Evolutionary conservation across 192 early-diverging fungal species (phyloP).

Genomic region (Coemansia sp.): DNA sequence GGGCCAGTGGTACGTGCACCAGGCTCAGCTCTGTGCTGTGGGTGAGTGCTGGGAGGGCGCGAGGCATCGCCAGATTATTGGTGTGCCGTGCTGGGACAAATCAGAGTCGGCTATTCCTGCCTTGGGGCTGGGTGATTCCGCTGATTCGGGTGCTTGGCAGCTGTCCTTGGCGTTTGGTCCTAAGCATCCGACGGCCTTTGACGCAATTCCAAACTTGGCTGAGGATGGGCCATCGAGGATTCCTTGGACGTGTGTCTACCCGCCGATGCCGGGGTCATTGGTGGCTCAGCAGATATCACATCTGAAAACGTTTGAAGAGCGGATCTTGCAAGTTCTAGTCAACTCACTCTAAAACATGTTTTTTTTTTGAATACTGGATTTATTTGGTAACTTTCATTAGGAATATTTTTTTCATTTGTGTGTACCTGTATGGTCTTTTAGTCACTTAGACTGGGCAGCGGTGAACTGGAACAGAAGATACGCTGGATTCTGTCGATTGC

Average conservation of each 20-base stretch:
- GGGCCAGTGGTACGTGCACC: conserved; percentile 51
- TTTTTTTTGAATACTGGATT: neutral
- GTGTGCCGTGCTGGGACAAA: conserved; percentile 33
- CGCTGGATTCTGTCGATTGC: neutral
- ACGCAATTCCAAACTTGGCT: neutral
- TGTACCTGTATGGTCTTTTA: neutral
- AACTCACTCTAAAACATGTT: conserved; percentile 12
- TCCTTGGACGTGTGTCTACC: conserved; percentile 44
- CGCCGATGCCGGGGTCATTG: conserved; percentile 4
- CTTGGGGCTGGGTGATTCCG: neutral
- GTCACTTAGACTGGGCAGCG: neutral
- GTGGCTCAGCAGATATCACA: neutral
- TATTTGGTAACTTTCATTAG: neutral
- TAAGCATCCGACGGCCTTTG: conserved; percentile 39
- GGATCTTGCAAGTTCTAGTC: conserved; percentile 17
- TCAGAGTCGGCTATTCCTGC: neutral
- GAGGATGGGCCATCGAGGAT: neutral
- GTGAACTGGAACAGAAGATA: neutral
- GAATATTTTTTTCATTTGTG: neutral
- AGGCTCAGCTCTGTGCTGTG: conserved; percentile 51
- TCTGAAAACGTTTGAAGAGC: conserved; percentile 32
- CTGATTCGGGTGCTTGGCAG: conserved; percentile 12
- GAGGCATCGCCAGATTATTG: conserved; percentile 43
- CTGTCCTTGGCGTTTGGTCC: conserved; percentile 43
- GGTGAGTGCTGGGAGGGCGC: conserved; percentile 48